These are phyloP conservation scores for Floccularia luteovirens DNA, from an alignment of 768 basidiomycete species.

Conservation along the genomic window DNA sequence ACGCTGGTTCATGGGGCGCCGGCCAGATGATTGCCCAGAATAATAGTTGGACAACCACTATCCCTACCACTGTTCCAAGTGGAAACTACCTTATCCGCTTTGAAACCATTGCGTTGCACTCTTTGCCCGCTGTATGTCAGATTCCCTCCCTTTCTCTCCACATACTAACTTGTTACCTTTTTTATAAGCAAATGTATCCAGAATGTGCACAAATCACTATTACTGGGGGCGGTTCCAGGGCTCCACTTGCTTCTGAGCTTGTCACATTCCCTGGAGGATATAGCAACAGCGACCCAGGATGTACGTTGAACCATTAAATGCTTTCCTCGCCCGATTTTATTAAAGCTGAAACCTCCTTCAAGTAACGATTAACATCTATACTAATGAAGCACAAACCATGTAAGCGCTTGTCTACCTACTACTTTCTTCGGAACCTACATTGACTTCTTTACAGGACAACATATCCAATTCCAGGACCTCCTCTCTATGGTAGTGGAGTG, in stretches of 20 bases:
- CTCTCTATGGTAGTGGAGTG: too few relatives aligned
- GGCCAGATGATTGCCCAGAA: constrained; percentile 38
- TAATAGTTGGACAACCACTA: constrained; percentile 37
- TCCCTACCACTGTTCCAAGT: constrained; percentile 33
- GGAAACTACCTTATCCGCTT: constrained; percentile 41
- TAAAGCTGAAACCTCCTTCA: too few relatives aligned
- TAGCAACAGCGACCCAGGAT: constrained; percentile 32
- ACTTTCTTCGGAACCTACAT: too few relatives aligned
- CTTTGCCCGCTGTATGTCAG: constrained; percentile 39
- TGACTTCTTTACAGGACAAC: too few relatives aligned
- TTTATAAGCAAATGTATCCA: constrained; percentile 59
- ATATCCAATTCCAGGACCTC: too few relatives aligned
- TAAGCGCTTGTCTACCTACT: too few relatives aligned
- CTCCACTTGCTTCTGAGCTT: constrained; percentile 34
- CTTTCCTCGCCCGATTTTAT: too few relatives aligned
- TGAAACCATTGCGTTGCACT: constrained; percentile 41
- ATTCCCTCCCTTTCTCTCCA: constrained; percentile 4
- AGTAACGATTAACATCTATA: too few relatives aligned
- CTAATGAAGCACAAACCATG: too few relatives aligned
- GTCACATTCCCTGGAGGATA: constrained; percentile 42
- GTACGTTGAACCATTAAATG: too few relatives aligned
- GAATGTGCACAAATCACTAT: constrained; percentile 42
- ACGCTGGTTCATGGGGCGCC: constrained; percentile 29
- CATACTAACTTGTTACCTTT: constrained; percentile 1
- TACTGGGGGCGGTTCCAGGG: constrained; percentile 29